Percentiles rank a stretch among this genome's conserved stretches.
Conservation (phyloP, 2,329 filamentous ascomycete species). For the Pseudocercospora macadamiae region DNA sequence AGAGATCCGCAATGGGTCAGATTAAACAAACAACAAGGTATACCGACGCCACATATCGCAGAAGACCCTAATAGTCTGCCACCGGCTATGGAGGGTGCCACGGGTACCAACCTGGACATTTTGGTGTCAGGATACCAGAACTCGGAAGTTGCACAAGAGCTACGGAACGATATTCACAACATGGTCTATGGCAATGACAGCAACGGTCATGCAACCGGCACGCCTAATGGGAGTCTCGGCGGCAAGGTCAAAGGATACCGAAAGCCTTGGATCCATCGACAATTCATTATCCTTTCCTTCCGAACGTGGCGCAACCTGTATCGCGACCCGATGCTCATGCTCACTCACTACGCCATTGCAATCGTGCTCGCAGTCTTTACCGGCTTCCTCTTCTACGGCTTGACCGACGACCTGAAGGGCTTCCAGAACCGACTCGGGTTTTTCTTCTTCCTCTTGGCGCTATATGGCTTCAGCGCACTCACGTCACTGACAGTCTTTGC, state of each 20-base stretch:
- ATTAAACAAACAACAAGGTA: conserved; percentile 54
- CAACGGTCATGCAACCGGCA: conserved; percentile 61
- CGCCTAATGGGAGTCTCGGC: conserved; percentile 54
- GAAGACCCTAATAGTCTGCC: conserved; percentile 49
- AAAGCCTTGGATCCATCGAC: conserved; percentile 75
- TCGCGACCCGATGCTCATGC: conserved; percentile 95
- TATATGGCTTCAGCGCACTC: conserved; percentile 95
- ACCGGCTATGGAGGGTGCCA: conserved; percentile 44
- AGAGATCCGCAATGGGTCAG: conserved; percentile 63
- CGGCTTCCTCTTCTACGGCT: conserved; percentile 92
- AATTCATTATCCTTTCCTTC: conserved; percentile 86
- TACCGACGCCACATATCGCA: conserved; percentile 59
- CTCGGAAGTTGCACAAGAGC: conserved; percentile 74
- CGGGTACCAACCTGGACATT: conserved; percentile 78
- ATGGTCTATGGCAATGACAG: conserved; percentile 68
- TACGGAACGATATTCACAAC: conserved; percentile 76
- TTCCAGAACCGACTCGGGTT: conserved; percentile 97
- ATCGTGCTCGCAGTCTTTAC: conserved; percentile 93
- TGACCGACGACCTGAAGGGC: conserved; percentile 93
- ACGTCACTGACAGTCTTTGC: conserved; percentile 94
- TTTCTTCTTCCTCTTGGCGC: conserved; percentile 94
- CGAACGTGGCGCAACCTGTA: conserved; percentile 98
- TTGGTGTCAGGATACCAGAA: conserved; percentile 75
- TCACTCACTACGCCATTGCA: conserved; percentile 96
- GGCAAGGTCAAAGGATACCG: conserved; percentile 72